Percentiles rank a stretch among this genome's conserved stretches.
Conservation (phyloP, 2,329 filamentous ascomycete genomes). For the Ophiobolus disseminans region DNA sequence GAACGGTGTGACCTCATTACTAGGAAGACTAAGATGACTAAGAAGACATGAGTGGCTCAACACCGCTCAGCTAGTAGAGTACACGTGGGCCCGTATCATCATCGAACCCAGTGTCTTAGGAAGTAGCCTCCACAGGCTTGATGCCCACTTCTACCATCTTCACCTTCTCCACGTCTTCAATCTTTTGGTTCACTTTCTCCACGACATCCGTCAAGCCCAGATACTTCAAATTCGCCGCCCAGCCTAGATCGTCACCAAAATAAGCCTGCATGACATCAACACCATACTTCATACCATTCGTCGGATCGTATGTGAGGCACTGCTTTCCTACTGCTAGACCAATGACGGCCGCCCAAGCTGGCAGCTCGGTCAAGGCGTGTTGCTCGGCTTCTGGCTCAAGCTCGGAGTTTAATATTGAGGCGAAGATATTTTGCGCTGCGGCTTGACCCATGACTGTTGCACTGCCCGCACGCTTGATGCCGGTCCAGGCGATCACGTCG, state of each 20-base stretch:
- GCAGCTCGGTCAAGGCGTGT: slow-evolving; percentile 32
- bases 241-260: slow-evolving; percentile 72
- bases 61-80: no score
- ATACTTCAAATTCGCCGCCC: slow-evolving; percentile 49
- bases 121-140: slow-evolving; percentile 36
- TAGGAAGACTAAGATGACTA: no score
- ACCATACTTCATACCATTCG: slow-evolving; percentile 64
- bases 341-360: slow-evolving; percentile 62
- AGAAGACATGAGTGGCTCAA: no score
- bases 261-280: slow-evolving; percentile 68
- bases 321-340: slow-evolving; percentile 74
- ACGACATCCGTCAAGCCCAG: slow-evolving; percentile 42
- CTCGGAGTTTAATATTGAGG: slow-evolving; percentile 46
- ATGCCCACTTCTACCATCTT: slow-evolving; percentile 39
- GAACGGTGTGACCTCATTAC: no score
- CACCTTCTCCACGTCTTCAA: slow-evolving; percentile 23
- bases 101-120: no score
- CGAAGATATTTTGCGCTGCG: slow-evolving; percentile 65
- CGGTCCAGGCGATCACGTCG: slow-evolving; percentile 74
- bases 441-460: slow-evolving; percentile 77
- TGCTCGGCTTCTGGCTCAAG: slow-evolving; percentile 21
- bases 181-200: slow-evolving; percentile 34
- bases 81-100: no score
- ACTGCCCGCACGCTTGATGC: slow-evolving; percentile 79
- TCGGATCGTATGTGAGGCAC: slow-evolving; percentile 68